Evolutionary conservation across 2,329 filamentous ascomycete species (phyloP).

Genomic region (Cytospora mali): DNA sequence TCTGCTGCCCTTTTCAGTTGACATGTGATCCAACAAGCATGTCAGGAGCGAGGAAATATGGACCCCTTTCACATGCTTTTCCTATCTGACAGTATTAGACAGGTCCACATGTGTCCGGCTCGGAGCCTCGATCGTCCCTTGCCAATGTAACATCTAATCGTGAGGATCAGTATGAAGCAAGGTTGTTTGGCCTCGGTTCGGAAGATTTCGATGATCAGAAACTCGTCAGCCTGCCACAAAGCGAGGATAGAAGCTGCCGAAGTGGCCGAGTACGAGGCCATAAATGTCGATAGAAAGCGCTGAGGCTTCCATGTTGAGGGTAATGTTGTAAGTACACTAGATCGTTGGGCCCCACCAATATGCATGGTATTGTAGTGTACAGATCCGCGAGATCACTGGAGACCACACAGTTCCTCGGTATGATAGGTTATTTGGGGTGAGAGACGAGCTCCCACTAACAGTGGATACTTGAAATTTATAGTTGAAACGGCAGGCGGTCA

Average conservation of each 20-base stretch:
- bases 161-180: background rate
- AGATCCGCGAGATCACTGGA: background rate
- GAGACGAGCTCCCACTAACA: background rate
- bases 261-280: background rate
- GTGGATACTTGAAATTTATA: accelerated
- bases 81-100: background rate
- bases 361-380: too few species aligned
- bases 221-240: background rate
- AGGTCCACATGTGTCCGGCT: slow-evolving; percentile 10
- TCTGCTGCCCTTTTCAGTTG: background rate
- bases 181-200: slow-evolving; percentile 15
- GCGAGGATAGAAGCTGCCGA: background rate
- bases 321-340: background rate
- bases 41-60: slow-evolving; percentile 4
- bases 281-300: too few species aligned
- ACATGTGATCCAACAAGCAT: background rate
- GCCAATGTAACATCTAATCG: background rate
- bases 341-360: background rate
- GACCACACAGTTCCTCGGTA: background rate
- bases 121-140: slow-evolving; percentile 18
- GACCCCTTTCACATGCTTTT: slow-evolving; percentile 25
- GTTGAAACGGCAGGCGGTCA: slow-evolving; percentile 17
- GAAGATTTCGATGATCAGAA: background rate
- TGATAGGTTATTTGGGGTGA: accelerated
- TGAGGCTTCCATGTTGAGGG: too few species aligned